A percentile compares a stretch with the other conserved stretches of the same genome.
These are phyloP conservation scores for Eustoma russellianum DNA, from an alignment of 257 asterid species.

Conservation along the genomic window DNA sequence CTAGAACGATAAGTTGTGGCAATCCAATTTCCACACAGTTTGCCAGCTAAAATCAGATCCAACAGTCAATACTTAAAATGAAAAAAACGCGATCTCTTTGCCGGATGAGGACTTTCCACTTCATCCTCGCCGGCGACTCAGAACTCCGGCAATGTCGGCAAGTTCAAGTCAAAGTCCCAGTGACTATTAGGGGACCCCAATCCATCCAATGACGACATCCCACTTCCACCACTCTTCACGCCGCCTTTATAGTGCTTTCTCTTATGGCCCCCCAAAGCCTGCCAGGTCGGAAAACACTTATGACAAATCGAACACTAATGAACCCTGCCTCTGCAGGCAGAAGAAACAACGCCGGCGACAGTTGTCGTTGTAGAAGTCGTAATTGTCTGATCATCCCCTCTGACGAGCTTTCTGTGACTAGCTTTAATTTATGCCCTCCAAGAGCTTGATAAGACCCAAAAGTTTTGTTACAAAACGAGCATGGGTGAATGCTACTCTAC, in stretches of 20 bases:
- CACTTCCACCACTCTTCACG: constrained; percentile 13
- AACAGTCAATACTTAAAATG: background rate
- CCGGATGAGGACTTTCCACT: constrained; percentile 63
- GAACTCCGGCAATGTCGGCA: constrained; percentile 40
- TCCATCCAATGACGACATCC: constrained; percentile 33
- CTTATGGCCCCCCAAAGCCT: constrained; percentile 50
- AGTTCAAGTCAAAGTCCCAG: constrained; percentile 46
- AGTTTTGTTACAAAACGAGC: constrained; percentile 27
- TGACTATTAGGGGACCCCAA: constrained; percentile 31
- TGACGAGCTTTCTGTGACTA: constrained; percentile 41
- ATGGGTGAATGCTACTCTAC: constrained; percentile 12
- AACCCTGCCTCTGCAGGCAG: constrained; percentile 8
- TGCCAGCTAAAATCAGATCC: constrained; percentile 41
- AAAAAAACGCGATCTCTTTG: constrained; percentile 29
- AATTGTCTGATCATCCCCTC: constrained; percentile 14
- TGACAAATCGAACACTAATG: constrained; percentile 45
- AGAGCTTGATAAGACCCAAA: constrained; percentile 36
- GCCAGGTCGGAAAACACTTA: constrained; percentile 36
- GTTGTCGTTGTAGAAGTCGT: constrained; percentile 10
- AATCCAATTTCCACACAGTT: constrained; percentile 87
- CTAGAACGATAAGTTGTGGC: constrained; percentile 66
- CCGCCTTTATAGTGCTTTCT: constrained; percentile 51
- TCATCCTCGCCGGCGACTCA: constrained; percentile 34
- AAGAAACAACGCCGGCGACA: constrained; percentile 3
- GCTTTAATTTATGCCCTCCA: constrained; percentile 44